Evolutionary conservation across 257 asterid species (phyloP).

Genomic region (Lycium ferocissimum): DNA sequence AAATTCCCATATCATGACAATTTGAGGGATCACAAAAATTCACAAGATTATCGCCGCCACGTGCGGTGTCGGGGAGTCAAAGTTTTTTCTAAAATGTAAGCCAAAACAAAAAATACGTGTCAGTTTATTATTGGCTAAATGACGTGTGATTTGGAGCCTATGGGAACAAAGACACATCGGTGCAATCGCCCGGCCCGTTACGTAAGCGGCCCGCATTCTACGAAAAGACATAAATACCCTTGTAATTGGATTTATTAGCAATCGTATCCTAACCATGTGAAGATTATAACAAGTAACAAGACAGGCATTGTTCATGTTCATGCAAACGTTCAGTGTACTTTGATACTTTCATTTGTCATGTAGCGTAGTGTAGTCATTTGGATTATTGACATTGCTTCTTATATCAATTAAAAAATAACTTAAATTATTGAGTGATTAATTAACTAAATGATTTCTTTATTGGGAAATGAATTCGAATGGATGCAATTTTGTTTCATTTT

Average conservation of each 20-base stretch:
- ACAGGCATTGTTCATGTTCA: constrained; percentile 16
- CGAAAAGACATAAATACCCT: neutral
- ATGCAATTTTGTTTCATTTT: neutral
- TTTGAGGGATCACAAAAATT: neutral
- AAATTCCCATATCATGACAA: neutral
- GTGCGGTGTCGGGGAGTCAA: constrained; percentile 46
- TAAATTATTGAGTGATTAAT: no score
- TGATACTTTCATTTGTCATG: constrained; percentile 26
- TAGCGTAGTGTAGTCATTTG: constrained; percentile 6
- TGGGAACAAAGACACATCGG: constrained; percentile 36
- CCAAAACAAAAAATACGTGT: constrained; percentile 29
- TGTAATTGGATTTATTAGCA: neutral
- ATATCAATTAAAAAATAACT: no score
- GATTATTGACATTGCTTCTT: neutral
- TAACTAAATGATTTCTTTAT: neutral
- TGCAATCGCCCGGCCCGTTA: constrained; percentile 45
- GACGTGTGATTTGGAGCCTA: constrained; percentile 44
- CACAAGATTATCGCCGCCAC: constrained; percentile 51
- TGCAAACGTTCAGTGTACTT: constrained; percentile 32
- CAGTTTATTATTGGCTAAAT: constrained; percentile 30
- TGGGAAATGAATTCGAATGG: neutral
- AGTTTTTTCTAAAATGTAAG: neutral
- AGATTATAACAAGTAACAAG: neutral
- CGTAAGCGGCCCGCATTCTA: constrained; percentile 38
- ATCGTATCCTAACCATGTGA: neutral